Evolutionary conservation across 257 asterid genomes (phyloP).

Genomic region (Leonotis leonurus): DNA sequence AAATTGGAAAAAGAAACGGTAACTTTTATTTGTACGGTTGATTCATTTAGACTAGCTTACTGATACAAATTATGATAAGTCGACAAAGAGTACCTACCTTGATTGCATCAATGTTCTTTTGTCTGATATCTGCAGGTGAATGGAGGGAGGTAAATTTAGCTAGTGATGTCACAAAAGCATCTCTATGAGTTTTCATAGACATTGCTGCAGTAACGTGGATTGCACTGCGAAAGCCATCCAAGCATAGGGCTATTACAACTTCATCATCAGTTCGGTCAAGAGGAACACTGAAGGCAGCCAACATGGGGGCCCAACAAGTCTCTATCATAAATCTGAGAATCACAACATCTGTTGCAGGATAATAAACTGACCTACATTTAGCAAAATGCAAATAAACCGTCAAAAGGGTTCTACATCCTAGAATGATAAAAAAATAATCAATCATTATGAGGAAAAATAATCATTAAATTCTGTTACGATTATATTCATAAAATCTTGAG

Average conservation of each 20-base stretch:
- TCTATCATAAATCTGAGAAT: slow-evolving; percentile 95
- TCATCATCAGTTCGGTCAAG: slow-evolving; percentile 93
- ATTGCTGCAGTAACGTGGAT: slow-evolving; percentile 93
- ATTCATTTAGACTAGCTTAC: slow-evolving; percentile 7
- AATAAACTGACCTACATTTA: slow-evolving; percentile 81
- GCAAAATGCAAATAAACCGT: slow-evolving; percentile 22
- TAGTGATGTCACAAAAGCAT: slow-evolving; percentile 91
- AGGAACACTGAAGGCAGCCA: slow-evolving; percentile 99
- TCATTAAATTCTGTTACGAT: neutral
- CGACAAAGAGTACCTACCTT: slow-evolving; percentile 50
- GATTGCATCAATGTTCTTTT: slow-evolving; percentile 90
- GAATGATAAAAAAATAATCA: slow-evolving; percentile 8
- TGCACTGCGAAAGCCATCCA: slow-evolving; percentile 88
- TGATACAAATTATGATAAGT: slow-evolving; percentile 7
- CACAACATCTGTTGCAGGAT: slow-evolving; percentile 95
- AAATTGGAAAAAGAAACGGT: neutral
- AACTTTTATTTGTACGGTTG: neutral
- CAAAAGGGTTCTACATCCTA: slow-evolving; percentile 15
- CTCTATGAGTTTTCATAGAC: slow-evolving; percentile 98
- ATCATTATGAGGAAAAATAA: slow-evolving; percentile 1
- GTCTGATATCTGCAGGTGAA: slow-evolving; percentile 95
- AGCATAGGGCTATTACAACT: slow-evolving; percentile 61
- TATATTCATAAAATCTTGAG: slow-evolving; percentile 10
- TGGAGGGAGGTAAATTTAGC: slow-evolving; percentile 97
- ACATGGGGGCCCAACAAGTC: slow-evolving; percentile 99